Evolutionary conservation across 306 rosid genomes (phyloP), one percentile per base, ranked within the genome.

Genomic region (Lablab purpureus): DNA sequence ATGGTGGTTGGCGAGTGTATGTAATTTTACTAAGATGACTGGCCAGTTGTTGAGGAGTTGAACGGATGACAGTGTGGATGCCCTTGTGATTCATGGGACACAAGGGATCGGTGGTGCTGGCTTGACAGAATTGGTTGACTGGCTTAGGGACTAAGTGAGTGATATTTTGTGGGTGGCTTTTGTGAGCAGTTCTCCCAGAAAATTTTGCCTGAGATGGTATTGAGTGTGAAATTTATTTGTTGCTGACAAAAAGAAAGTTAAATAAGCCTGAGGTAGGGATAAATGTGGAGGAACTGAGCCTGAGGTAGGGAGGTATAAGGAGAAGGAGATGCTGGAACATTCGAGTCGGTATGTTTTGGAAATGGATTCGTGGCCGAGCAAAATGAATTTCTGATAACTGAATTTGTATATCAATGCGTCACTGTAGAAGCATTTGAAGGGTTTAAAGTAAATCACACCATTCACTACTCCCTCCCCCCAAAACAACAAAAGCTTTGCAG

Each of bases 21-120:
- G 2, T 15, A 62, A 18, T 73, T 45, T 52, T 65, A 47, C 64
- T 2, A 45, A 67, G 77, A 27, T 52, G 72, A 70, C 32, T 51
- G 74, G 51, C 77, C 68, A 41, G 77, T 71, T 36, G 82, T 76
- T 22, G 52, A 66, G 74, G 86, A 85, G 47, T 67, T 73, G 7
- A 62, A 59, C 32, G 82, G 84, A 30, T 74, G 56, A 27, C 10
- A 52, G 6, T 68, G 8, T 55, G 76, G 41, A 40, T 72, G 66
- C 58, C 58, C 43, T 28, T n/a, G 45, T 68, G 41, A 73, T 47
- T 58, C 21, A 47, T 37, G 60, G 74, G 83, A 10, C 32, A 46
- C 49, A 58, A 47, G 78, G 77, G 45, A 21, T 67, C 1, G 67
- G 72, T 51, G 79, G 25, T 63, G 30, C 55, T 60, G 70, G 73